Conservation (phyloP, 2,329 filamentous ascomycete genomes). For the Truncatella angustata region DNA sequence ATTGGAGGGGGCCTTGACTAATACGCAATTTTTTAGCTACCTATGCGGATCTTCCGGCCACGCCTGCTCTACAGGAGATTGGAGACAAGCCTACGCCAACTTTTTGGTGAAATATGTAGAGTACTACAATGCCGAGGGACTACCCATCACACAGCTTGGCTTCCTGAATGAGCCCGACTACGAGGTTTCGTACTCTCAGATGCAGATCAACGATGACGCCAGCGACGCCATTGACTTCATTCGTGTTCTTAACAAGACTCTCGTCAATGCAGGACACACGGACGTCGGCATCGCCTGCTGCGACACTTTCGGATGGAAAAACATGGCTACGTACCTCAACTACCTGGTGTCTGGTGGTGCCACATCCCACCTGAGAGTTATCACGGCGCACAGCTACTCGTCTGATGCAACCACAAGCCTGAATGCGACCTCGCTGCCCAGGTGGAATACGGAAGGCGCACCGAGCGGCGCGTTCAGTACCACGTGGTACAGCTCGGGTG, state of each 20-base stretch:
- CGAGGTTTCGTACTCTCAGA: constrained; percentile 34
- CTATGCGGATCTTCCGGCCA: constrained; percentile 39
- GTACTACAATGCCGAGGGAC: constrained; percentile 41
- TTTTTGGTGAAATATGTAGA: constrained; percentile 47
- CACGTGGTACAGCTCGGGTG: constrained; percentile 39
- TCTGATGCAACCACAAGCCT: constrained; percentile 22
- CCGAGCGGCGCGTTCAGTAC: constrained; percentile 32
- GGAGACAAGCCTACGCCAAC: constrained; percentile 47
- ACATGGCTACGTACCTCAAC: constrained; percentile 11
- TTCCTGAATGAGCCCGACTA: constrained; percentile 44
- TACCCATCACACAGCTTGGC: constrained; percentile 44
- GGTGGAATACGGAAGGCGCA: constrained; percentile 47
- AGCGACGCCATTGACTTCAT: constrained; percentile 25
- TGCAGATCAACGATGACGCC: constrained; percentile 31
- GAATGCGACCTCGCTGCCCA: constrained; percentile 25
- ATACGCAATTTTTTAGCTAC: no score
- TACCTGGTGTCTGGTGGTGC: constrained; percentile 11
- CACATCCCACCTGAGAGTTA: constrained; percentile 12
- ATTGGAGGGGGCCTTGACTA: no score
- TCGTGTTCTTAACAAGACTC: constrained; percentile 35
- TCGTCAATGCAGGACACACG: constrained; percentile 35
- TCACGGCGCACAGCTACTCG: constrained; percentile 20
- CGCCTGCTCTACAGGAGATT: constrained; percentile 39
- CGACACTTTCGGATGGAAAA: constrained; percentile 28
- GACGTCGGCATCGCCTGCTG: constrained; percentile 42